These are phyloP conservation scores for Metschnikowia vanudenii DNA, from an alignment of 805 yeast species.

Conservation along the genomic window DNA sequence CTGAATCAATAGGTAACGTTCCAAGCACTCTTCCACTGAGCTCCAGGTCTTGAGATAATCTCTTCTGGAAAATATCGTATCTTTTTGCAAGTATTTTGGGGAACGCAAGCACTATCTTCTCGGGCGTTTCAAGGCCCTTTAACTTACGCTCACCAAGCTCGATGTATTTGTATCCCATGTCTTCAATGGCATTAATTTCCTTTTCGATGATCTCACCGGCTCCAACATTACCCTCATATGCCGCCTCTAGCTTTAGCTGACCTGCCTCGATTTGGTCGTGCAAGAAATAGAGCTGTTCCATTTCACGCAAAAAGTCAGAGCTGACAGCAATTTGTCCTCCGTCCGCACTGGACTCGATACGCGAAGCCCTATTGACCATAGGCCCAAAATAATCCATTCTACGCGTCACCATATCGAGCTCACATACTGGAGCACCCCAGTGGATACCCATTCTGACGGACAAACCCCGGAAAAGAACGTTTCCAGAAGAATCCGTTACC, in stretches of 20 bases:
- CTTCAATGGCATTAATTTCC: conserved; percentile 63
- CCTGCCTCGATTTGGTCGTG: conserved; percentile 40
- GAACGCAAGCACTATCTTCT: conserved; percentile 73
- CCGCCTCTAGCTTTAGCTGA: conserved; percentile 31
- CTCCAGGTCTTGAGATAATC: conserved; percentile 20
- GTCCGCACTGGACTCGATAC: conserved; percentile 92
- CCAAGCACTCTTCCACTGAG: conserved; percentile 34
- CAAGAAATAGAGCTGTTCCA: conserved; percentile 53
- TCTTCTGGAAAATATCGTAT: conserved; percentile 42
- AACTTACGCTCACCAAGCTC: conserved; percentile 83
- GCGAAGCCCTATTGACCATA: conserved; percentile 92
- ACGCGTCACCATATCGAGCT: conserved; percentile 87
- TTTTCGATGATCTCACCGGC: conserved; percentile 60
- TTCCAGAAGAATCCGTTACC: conserved; percentile 60
- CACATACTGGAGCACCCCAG: conserved; percentile 98
- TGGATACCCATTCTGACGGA: conserved; percentile 98
- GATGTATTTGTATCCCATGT: conserved; percentile 64
- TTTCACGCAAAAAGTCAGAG: conserved; percentile 74
- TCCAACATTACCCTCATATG: conserved; percentile 44
- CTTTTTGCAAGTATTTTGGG: conserved; percentile 66
- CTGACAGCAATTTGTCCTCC: conserved; percentile 97
- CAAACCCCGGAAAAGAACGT: conserved; percentile 75
- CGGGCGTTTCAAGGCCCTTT: conserved; percentile 94
- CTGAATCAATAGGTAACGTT: conserved; percentile 41
- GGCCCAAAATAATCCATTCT: conserved; percentile 99